These are phyloP conservation scores for Periconia sp. DNA, from an alignment of 2,329 filamentous ascomycete genomes.

Conservation along the genomic window DNA sequence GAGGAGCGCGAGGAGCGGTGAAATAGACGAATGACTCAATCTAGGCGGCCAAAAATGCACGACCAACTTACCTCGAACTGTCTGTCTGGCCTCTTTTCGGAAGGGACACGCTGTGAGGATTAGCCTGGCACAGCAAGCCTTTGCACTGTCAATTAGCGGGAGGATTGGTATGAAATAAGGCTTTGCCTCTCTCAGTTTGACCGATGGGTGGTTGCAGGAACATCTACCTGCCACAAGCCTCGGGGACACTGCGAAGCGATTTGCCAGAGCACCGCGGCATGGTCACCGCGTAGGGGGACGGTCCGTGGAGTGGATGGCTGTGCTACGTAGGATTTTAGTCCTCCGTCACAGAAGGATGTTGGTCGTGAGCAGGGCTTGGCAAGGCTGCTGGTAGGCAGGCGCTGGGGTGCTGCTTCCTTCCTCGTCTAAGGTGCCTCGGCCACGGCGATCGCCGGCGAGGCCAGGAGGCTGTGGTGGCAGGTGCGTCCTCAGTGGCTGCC, in stretches of 20 bases:
- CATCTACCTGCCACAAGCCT: constrained; percentile 22
- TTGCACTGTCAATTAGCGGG: constrained; percentile 3
- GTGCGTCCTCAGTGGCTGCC: no score
- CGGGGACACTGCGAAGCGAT: constrained; percentile 12
- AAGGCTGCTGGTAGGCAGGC: no score
- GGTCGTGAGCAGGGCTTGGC: constrained; percentile 10
- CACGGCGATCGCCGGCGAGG: no score
- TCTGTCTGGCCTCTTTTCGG: neutral
- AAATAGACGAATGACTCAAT: constrained; percentile 2
- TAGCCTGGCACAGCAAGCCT: constrained; percentile 2
- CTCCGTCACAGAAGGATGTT: constrained; percentile 9
- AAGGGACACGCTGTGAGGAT: constrained; percentile 4
- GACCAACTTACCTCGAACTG: constrained; percentile 5
- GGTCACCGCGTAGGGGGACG: constrained; percentile 13
- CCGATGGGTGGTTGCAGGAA: constrained; percentile 4
- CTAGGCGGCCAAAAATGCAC: neutral
- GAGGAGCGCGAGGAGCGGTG: no score
- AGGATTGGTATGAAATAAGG: constrained; percentile 4
- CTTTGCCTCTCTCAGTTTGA: constrained; percentile 3
- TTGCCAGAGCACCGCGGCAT: constrained; percentile 18
- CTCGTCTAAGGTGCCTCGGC: no score
- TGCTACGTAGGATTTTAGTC: constrained; percentile 15
- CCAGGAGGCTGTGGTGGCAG: no score
- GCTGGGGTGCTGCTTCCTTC: no score
- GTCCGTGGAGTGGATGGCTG: constrained; percentile 8